Conservation (phyloP, 192 early-diverging fungal species). For the Rhizophagus clarus region DNA sequence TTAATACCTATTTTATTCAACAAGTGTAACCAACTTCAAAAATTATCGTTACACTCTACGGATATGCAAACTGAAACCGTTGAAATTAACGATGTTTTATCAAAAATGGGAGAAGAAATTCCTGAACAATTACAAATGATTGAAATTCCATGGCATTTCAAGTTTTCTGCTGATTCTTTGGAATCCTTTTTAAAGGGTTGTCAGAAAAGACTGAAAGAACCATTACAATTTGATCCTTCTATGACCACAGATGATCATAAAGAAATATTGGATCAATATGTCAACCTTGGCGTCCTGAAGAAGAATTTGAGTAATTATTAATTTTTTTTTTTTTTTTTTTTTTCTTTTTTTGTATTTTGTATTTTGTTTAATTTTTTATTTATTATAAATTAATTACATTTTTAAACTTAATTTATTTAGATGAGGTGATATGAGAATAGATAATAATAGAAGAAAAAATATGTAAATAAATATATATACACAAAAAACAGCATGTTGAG, state of each 20-base stretch:
- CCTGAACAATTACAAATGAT: background rate
- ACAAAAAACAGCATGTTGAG: too few relatives aligned
- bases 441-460: too few relatives aligned
- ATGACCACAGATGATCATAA: background rate
- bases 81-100: background rate
- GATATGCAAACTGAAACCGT: background rate
- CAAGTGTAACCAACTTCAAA: background rate
- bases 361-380: too few relatives aligned
- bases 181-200: background rate
- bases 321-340: background rate
- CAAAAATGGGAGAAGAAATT: background rate
- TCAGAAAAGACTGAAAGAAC: background rate
- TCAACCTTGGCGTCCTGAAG: background rate
- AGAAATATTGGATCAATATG: background rate
- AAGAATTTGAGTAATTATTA: background rate
- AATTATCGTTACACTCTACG: background rate
- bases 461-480: too few relatives aligned
- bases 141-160: background rate
- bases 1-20: background rate
- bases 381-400: too few relatives aligned
- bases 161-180: background rate
- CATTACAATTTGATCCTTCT: background rate
- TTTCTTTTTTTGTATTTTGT: too few relatives aligned
- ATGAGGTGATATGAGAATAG: too few relatives aligned
- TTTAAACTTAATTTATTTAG: too few relatives aligned